Evolutionary conservation across 1,139 yeast genomes (phyloP), one percentile per base, ranked within the genome.

Genomic region (Hansenula lynferdii): DNA sequence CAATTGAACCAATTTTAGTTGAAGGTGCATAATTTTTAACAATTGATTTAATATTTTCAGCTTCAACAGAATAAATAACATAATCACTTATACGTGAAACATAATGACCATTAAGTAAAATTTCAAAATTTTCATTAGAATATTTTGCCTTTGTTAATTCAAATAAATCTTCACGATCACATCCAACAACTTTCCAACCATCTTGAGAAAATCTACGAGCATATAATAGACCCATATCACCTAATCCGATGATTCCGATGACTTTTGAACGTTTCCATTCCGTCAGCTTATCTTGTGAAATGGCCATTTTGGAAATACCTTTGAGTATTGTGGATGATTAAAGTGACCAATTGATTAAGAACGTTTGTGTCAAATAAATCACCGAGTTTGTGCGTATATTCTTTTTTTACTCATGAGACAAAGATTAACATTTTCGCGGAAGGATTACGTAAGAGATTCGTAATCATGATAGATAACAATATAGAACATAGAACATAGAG

Each of bases 141-240:
- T 65, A 73, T 43, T 72, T 73, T 10, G 55, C 62, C 28, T 54
- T 57, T 36, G 80, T 63, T 14, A 62, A 61, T 15, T 72, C 79
- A 53, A 62, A 89, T 22, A 64, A 53, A 17, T 80, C 87, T 50
- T 86, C 95, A 42, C 82, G 67, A 57, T 92, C 98, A 60, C 97
- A 87, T 4, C 96, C 97, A 37, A 86, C 79, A 2, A 92, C 97
- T 17, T 60, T 73, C 96, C 96, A 87, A 1, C 97, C 97, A 1
- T 90, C 94, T 36, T 72, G 71, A 19, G 85, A 69, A 54, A 94
- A 82, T 41, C 83, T 65, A 15, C 70, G 69, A 43, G 97, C 97
- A 54, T 92, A 92, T 48, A 92, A 64, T 32, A 77, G 66, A 14
- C 98, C 98, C 98, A 92, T 92, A 58, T 92, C 98, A 21, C 98